phyloP scores from a whole-genome alignment of 2,329 filamentous ascomycete genomes.

The Penicillium decumbens region DNA sequence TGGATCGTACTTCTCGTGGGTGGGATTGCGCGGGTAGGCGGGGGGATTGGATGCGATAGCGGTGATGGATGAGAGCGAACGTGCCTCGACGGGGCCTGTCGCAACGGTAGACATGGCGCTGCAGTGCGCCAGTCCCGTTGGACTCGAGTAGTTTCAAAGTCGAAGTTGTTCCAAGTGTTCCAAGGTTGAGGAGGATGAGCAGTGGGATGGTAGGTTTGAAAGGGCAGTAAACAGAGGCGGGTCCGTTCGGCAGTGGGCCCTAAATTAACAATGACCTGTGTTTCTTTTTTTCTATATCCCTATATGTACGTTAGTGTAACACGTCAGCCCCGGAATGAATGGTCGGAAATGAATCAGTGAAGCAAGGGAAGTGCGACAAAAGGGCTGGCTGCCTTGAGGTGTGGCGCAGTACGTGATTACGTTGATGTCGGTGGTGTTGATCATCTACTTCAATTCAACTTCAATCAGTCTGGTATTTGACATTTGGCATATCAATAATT shows the following conservation, averaged over 20 bases:
- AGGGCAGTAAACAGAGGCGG: constrained; percentile 17
- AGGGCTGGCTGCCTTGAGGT: constrained; percentile 19
- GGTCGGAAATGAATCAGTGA: constrained; percentile 1
- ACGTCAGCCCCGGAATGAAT: constrained; percentile 1
- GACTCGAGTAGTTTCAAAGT: background rate
- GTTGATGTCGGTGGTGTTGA: constrained; percentile 8
- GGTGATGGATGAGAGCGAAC: constrained; percentile 75
- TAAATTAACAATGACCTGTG: constrained; percentile 5
- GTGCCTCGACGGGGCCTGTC: constrained; percentile 62
- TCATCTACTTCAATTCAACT: background rate
- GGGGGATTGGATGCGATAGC: constrained; percentile 80
- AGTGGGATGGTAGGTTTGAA: background rate
- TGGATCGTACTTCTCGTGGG: constrained; percentile 63
- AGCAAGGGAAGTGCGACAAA: constrained; percentile 14
- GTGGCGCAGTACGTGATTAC: constrained; percentile 21
- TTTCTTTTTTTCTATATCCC: background rate
- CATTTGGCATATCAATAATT: constrained; percentile 13
- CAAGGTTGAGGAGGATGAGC: background rate
- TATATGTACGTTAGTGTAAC: background rate
- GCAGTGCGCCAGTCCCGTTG: constrained; percentile 23
- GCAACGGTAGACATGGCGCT: constrained; percentile 24
- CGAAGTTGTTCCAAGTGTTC: background rate
- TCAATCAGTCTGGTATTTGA: background rate
- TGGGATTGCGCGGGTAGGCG: constrained; percentile 73
- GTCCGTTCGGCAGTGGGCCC: constrained; percentile 16